These are phyloP conservation scores for Leccinum fibrillosum DNA, from an alignment of 768 basidiomycete genomes.

Conservation along the genomic window DNA sequence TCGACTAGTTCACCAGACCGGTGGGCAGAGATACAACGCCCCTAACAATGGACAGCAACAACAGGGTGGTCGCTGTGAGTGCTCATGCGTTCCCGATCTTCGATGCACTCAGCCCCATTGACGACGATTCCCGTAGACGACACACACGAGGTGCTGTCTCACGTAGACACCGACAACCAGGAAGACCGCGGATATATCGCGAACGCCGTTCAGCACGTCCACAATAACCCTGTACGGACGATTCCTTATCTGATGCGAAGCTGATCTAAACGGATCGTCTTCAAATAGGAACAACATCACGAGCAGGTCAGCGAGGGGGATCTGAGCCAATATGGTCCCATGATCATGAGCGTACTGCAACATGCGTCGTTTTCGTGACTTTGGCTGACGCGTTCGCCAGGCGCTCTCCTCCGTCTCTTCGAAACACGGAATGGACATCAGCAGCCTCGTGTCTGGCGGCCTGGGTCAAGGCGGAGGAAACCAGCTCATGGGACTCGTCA, in stretches of 20 bases:
- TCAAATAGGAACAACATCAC: conserved; percentile 12
- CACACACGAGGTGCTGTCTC: conserved; percentile 55
- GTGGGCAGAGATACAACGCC: conserved; percentile 61
- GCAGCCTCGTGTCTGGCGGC: conserved; percentile 28
- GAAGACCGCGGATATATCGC: conserved; percentile 8
- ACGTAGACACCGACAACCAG: conserved; percentile 34
- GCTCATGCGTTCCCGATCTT: not conserved
- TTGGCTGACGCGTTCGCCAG: conserved; percentile 13
- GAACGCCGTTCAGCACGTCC: conserved; percentile 23
- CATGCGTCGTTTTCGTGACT: not conserved
- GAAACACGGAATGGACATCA: conserved; percentile 32
- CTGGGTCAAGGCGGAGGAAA: conserved; percentile 47
- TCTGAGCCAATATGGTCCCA: conserved; percentile 18
- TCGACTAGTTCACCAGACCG: conserved; percentile 49
- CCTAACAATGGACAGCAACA: conserved; percentile 42
- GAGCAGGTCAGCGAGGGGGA: conserved; percentile 10
- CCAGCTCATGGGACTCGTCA: conserved; percentile 79
- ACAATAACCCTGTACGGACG: conserved; percentile 16
- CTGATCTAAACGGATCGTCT: not conserved
- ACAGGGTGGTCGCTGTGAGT: conserved; percentile 27
- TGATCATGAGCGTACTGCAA: conserved; percentile 16
- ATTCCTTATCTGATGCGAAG: not conserved
- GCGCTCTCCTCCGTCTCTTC: conserved; percentile 14
- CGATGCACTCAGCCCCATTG: conserved; percentile 5
- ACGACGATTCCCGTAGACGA: conserved; percentile 44